Percentiles rank a stretch among this genome's conserved stretches.
Evolutionary conservation across 257 asterid genomes (phyloP).

Genomic region (Ligustrum vulgare): DNA sequence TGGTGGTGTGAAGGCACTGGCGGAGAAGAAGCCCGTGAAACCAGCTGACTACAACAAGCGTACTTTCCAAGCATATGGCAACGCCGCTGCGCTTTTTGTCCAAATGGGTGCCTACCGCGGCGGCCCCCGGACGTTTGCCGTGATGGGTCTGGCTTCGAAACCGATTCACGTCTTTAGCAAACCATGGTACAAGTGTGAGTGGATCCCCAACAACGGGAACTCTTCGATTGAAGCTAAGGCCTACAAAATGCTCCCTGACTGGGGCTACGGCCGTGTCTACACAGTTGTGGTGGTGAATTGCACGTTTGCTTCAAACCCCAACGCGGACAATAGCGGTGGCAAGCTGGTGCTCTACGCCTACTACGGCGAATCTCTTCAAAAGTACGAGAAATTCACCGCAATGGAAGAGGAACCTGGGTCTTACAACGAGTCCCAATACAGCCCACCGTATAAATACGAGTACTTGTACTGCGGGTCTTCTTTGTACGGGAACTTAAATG

Average conservation of each 20-base stretch:
- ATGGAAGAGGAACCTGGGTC: slow-evolving; percentile 49
- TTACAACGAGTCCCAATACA: slow-evolving; percentile 40
- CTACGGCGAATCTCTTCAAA: slow-evolving; percentile 44
- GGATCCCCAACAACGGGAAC: slow-evolving; percentile 57
- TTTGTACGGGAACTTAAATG: slow-evolving; percentile 51
- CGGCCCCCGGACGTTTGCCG: slow-evolving; percentile 67
- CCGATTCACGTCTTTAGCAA: slow-evolving; percentile 69
- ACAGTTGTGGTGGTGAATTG: slow-evolving; percentile 66
- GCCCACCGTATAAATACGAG: slow-evolving; percentile 49
- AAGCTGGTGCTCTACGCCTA: slow-evolving; percentile 50
- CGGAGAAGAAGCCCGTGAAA: slow-evolving; percentile 31
- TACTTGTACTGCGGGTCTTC: slow-evolving; percentile 62
- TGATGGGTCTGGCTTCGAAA: slow-evolving; percentile 78
- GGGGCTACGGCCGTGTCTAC: slow-evolving; percentile 86
- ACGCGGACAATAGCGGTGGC: slow-evolving; percentile 54
- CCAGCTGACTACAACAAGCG: slow-evolving; percentile 57
- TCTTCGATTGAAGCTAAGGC: slow-evolving; percentile 43
- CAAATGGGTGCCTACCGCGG: slow-evolving; percentile 94
- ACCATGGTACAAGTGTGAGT: slow-evolving; percentile 82
- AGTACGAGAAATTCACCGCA: slow-evolving; percentile 48
- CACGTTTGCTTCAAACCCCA: slow-evolving; percentile 49
- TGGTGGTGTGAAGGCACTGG: background rate
- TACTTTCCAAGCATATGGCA: slow-evolving; percentile 58
- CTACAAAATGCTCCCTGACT: slow-evolving; percentile 57
- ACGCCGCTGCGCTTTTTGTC: slow-evolving; percentile 73